These are phyloP conservation scores for Trichoderma semiorbis DNA, from an alignment of 2,329 filamentous ascomycete genomes.

Conservation along the genomic window DNA sequence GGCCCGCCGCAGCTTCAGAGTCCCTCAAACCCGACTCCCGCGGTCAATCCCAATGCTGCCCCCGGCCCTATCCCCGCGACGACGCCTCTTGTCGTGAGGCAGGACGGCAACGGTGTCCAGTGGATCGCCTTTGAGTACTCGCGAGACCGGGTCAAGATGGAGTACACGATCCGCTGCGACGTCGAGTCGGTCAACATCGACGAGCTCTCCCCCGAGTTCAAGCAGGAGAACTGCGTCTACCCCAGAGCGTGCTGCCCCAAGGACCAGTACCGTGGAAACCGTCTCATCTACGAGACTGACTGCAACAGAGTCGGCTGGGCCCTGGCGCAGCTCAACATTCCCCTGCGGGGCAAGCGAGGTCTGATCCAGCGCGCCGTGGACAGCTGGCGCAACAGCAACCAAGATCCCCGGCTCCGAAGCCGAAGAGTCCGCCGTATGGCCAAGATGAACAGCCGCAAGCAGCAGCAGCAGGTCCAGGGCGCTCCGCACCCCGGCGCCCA, in stretches of 20 bases:
- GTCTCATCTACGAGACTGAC: conserved; percentile 94
- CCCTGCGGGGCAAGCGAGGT: conserved; percentile 86
- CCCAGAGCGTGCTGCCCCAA: conserved; percentile 92
- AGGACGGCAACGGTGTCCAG: conserved; percentile 94
- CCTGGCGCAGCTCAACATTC: conserved; percentile 85
- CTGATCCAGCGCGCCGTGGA: conserved; percentile 96
- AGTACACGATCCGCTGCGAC: conserved; percentile 97
- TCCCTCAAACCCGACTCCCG: conserved; percentile 38
- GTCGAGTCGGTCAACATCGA: conserved; percentile 96
- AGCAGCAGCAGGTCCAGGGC: conserved; percentile 55
- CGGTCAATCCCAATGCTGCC: conserved; percentile 82
- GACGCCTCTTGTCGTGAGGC: conserved; percentile 86
- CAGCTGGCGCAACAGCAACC: conserved; percentile 98
- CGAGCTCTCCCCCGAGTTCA: conserved; percentile 81
- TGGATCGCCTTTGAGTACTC: conserved; percentile 99
- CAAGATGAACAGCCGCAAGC: conserved; percentile 87
- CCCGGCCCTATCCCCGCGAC: conserved; percentile 96
- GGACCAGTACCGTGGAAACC: conserved; percentile 94
- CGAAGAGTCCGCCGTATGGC: conserved; percentile 90
- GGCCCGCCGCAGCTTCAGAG: conserved; percentile 39
- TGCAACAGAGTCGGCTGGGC: conserved; percentile 99
- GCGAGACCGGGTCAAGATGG: conserved; percentile 95
- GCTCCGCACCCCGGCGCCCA: conserved; percentile 57
- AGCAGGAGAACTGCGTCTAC: conserved; percentile 97
- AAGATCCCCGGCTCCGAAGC: conserved; percentile 86